phyloP scores from a whole-genome alignment of 345 rosid genomes.

The Aquilaria malaccensis region DNA sequence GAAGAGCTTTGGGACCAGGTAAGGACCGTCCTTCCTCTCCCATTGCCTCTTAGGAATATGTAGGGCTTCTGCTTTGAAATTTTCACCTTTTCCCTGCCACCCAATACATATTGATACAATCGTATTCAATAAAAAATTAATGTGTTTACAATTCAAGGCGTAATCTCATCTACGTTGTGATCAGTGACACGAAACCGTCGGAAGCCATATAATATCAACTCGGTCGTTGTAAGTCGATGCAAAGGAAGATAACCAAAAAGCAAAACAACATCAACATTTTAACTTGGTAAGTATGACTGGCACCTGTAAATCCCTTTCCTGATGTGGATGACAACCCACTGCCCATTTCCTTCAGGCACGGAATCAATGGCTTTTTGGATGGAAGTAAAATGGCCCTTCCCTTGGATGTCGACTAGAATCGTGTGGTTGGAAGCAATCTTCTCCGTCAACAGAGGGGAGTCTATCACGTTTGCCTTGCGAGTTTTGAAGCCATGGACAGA shows the following conservation, averaged over 20 bases:
- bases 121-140: background rate
- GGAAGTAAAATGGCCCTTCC: conserved; percentile 63
- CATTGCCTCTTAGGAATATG: conserved; percentile 93
- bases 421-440: conserved; percentile 58
- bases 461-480: conserved; percentile 20
- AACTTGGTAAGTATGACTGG: background rate
- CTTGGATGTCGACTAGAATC: conserved; percentile 70
- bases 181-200: no score
- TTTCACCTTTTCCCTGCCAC: conserved; percentile 62
- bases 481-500: conserved; percentile 10
- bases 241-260: no score
- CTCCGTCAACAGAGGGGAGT: conserved; percentile 61
- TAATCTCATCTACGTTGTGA: no score
- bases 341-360: conserved; percentile 53
- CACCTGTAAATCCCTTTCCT: conserved; percentile 85
- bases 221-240: no score
- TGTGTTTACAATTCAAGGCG: no score
- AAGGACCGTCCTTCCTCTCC: conserved; percentile 67
- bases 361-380: conserved; percentile 74
- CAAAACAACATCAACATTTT: background rate
- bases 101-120: background rate
- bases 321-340: conserved; percentile 77
- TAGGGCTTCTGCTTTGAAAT: conserved; percentile 63
- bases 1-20: conserved; percentile 47
- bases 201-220: no score